Base-by-base conservation (phyloP, 805 yeast genomes). In the Lipomyces spencermartinsiae region DNA sequence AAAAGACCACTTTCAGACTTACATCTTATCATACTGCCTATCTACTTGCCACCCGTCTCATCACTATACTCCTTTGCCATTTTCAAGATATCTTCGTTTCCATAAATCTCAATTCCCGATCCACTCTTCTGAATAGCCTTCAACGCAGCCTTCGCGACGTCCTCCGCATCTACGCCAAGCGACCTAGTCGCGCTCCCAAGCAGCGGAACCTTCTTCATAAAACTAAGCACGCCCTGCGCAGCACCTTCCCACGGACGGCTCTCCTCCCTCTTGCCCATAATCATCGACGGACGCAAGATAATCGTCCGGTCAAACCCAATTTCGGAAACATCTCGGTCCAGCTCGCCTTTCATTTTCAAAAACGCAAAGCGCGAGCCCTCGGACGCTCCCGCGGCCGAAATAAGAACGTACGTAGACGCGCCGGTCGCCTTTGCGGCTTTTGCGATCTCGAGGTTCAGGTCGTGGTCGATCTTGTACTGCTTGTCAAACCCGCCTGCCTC, bases 271-370 rank as follows among this genome's bases (percentile, higher is more conserved):
- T 2, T 81, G 57, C 37, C 75, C 65, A 1, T 85, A 77, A 58
- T 80, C 77, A 82, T 77, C 14, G 97, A 97, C 0, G 97, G 97
- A 74, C 91, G 84, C 65, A 93, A 77, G 69, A 93, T 89, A 62
- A 92, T 84, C 0, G 93, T 87, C 63, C 86, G 82, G n/a, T 87
- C 88, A 77, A 92, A 93, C 34, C 82, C 84, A 66, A 92, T 80
- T 0, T 80, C 87, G 57, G 82, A 78, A 9, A 93, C 80, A 59
- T 86, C 92, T 58, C 87, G 84, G 76, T 93, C 97, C 60, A 90
- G 81, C 62, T 87, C 85, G 35, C 97, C 97, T 76, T 93, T 93
- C 78, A 89, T 83, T 72, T 83, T 83, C 57, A 85, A 62, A 74
- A 92, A 93, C 4, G 88, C 83, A 55, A 91, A 81, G n/a, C 73